Conservation (phyloP, 108 stramenopile genomes). For the Pseudonitzschia delicatissima region DNA sequence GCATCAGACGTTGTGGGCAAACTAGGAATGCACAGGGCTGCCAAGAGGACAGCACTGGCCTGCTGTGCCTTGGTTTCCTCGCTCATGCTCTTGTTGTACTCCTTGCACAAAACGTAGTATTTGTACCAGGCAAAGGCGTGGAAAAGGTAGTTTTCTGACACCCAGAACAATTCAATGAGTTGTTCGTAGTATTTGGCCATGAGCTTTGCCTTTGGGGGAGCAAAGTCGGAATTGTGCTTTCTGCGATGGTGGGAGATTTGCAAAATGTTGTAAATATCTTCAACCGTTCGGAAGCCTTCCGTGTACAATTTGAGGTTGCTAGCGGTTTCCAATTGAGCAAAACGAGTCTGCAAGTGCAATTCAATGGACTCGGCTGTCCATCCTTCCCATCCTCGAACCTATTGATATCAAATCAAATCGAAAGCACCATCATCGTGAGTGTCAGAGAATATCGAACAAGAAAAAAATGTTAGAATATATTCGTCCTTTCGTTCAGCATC, state of each 20-base stretch:
- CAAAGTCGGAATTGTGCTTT: slow-evolving; percentile 53
- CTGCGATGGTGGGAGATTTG: slow-evolving; percentile 79
- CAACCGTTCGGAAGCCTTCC: slow-evolving; percentile 97
- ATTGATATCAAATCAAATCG: neutral
- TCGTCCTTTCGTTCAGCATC: too few species aligned
- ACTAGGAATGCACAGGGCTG: slow-evolving; percentile 88
- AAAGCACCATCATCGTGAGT: neutral
- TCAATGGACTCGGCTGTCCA: slow-evolving; percentile 92
- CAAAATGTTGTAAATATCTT: slow-evolving; percentile 97
- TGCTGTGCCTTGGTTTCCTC: slow-evolving; percentile 71
- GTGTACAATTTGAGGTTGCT: slow-evolving; percentile 93
- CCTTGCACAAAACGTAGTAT: slow-evolving; percentile 86
- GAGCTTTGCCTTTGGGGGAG: slow-evolving; percentile 91
- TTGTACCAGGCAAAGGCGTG: slow-evolving; percentile 98
- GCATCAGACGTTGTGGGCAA: slow-evolving; percentile 30
- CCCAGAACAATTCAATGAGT: slow-evolving; percentile 96
- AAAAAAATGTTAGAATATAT: slow-evolving; percentile 5
- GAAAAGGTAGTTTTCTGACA: slow-evolving; percentile 94
- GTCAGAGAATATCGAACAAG: neutral
- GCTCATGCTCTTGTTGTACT: slow-evolving; percentile 88
- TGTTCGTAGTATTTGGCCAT: slow-evolving; percentile 98
- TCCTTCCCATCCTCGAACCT: slow-evolving; percentile 94
- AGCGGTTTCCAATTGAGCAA: slow-evolving; percentile 94
- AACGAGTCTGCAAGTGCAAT: slow-evolving; percentile 94
- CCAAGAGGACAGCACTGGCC: slow-evolving; percentile 87